Conservation (phyloP, 148 eudicot genomes). For the Heliamphora exappendiculata region DNA sequence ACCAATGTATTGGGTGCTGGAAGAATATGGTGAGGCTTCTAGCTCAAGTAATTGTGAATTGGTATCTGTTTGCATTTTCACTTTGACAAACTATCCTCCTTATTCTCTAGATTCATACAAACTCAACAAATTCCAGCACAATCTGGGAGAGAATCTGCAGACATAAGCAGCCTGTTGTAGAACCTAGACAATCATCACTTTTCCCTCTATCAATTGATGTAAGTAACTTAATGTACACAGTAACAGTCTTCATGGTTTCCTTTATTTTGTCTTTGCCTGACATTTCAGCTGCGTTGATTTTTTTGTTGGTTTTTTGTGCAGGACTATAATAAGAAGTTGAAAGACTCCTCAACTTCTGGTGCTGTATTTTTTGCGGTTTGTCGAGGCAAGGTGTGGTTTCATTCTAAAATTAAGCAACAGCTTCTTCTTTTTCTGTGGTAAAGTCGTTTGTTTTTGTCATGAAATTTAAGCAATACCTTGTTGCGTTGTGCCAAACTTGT, state of each 20-base stretch:
- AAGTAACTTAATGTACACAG: conserved; percentile 10
- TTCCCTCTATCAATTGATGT: conserved; percentile 81
- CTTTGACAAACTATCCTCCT: conserved; percentile 14
- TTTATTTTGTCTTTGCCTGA: conserved; percentile 13
- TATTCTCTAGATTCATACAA: conserved; percentile 43
- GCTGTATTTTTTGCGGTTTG: conserved; percentile 96
- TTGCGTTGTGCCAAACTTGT: neutral
- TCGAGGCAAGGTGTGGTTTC: conserved; percentile 82
- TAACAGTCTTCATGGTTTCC: conserved; percentile 1
- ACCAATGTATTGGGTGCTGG: conserved; percentile 76
- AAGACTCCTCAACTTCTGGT: conserved; percentile 70
- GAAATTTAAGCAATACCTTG: neutral
- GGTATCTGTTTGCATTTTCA: conserved; percentile 6
- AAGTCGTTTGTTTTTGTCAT: neutral
- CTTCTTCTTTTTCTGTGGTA: neutral
- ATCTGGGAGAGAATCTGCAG: conserved; percentile 97
- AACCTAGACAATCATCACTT: conserved; percentile 95
- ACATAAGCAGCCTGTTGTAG: conserved; percentile 89
- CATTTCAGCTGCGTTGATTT: conserved; percentile 13
- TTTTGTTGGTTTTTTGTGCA: conserved; percentile 28
- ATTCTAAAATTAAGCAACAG: conserved; percentile 1
- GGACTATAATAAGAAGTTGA: conserved; percentile 85
- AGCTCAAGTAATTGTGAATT: neutral
- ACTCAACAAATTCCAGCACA: conserved; percentile 48
- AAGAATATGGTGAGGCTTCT: conserved; percentile 57